Conservation (phyloP, 352 stramenopile species). For the Phytophthora idaei region DNA sequence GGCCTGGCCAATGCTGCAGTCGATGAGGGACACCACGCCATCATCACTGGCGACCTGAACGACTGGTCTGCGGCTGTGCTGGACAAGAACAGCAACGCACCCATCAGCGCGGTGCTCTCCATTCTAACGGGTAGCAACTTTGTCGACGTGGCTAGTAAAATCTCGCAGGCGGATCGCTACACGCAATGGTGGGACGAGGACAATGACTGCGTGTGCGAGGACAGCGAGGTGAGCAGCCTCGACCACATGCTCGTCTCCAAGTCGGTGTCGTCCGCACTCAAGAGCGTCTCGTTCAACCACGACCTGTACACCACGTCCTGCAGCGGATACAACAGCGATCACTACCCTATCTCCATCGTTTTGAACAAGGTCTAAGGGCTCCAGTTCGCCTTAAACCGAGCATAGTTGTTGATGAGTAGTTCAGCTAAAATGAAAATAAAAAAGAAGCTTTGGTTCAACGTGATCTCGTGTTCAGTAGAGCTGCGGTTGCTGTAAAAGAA, state of each 20-base stretch:
- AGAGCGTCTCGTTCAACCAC: conserved; percentile 56
- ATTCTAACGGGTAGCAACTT: conserved; percentile 55
- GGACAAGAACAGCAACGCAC: conserved; percentile 69
- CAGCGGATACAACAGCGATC: conserved; percentile 63
- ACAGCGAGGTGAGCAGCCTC: conserved; percentile 54
- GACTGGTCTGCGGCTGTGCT: conserved; percentile 56
- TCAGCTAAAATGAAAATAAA: not conserved
- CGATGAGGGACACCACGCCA: conserved; percentile 54
- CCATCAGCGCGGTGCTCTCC: conserved; percentile 57
- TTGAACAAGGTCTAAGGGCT: conserved; percentile 16
- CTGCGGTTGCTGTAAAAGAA: not conserved
- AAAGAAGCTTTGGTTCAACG: not conserved
- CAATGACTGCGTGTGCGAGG: conserved; percentile 62
- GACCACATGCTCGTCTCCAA: conserved; percentile 71
- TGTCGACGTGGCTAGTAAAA: conserved; percentile 49
- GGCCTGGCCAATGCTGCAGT: conserved; percentile 48
- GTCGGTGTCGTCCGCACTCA: conserved; percentile 45
- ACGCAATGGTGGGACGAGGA: conserved; percentile 69
- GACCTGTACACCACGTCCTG: conserved; percentile 57
- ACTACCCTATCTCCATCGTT: conserved; percentile 54
- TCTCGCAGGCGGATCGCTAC: conserved; percentile 48
- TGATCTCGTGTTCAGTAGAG: not conserved
- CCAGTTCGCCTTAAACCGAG: not conserved
- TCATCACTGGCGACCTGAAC: conserved; percentile 75
- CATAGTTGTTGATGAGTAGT: not conserved